These are phyloP conservation scores for Alternaria rosae DNA, from an alignment of 2,329 filamentous ascomycete species.

Conservation along the genomic window DNA sequence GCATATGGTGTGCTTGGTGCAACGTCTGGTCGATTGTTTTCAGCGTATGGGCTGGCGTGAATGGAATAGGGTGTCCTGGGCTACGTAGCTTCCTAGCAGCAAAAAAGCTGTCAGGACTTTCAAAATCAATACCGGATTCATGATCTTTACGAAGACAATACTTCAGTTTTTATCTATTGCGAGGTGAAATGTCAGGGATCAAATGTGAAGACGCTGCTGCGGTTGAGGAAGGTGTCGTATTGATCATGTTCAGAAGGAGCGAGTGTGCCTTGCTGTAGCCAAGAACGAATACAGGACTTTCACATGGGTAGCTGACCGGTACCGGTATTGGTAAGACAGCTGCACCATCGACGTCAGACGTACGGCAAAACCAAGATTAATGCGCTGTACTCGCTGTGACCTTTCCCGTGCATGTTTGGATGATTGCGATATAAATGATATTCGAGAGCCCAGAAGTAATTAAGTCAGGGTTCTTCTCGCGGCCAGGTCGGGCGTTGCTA, in stretches of 20 bases:
- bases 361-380: background rate
- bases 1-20: slow-evolving; percentile 37
- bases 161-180: background rate
- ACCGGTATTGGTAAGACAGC: slow-evolving; percentile 11
- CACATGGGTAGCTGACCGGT: slow-evolving; percentile 20
- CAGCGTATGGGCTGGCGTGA: slow-evolving; percentile 44
- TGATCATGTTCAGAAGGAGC: background rate
- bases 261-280: slow-evolving; percentile 3
- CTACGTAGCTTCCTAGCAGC: slow-evolving; percentile 40
- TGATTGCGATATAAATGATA: background rate
- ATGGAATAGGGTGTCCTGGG: slow-evolving; percentile 45
- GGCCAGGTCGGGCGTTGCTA: slow-evolving; percentile 16
- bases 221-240: background rate
- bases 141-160: slow-evolving; percentile 31
- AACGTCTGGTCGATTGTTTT: slow-evolving; percentile 41
- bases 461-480: background rate
- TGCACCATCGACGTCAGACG: slow-evolving; percentile 20
- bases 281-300: slow-evolving; percentile 4
- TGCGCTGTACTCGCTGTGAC: background rate
- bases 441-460: background rate
- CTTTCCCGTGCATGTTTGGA: background rate
- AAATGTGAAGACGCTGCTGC: background rate
- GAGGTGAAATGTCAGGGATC: background rate
- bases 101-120: slow-evolving; percentile 32
- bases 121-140: slow-evolving; percentile 44